Evolutionary conservation across 1,284 basidiomycete genomes (phyloP).

Genomic region (Mycena sp.): DNA sequence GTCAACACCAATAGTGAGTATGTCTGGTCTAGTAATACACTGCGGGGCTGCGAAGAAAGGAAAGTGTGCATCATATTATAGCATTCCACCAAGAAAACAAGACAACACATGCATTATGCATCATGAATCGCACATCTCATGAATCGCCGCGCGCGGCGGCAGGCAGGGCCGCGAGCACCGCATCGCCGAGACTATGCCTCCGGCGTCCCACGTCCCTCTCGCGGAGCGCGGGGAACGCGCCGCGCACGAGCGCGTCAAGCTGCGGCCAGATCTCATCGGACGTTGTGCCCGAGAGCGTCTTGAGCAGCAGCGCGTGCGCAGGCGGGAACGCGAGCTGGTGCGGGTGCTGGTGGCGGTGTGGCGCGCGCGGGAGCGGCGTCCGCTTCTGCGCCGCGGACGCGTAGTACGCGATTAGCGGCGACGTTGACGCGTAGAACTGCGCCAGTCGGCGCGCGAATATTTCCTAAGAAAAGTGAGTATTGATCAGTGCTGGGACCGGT

Average conservation of each 20-base stretch:
- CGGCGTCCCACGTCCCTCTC: conserved; percentile 58
- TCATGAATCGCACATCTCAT: too few species aligned
- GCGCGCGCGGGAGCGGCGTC: conserved; percentile 30
- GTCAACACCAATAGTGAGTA: conserved; percentile 2
- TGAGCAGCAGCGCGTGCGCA: conserved; percentile 63
- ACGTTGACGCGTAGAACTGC: conserved; percentile 89
- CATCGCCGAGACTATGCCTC: conserved; percentile 63
- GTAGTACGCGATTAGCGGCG: conserved; percentile 88
- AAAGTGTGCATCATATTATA: too few species aligned
- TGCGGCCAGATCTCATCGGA: conserved; percentile 95
- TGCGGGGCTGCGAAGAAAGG: too few species aligned
- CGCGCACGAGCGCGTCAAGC: conserved; percentile 68
- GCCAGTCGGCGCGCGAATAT: conserved; percentile 84
- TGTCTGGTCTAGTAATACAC: neutral
- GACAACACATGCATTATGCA: too few species aligned
- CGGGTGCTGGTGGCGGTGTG: conserved; percentile 53
- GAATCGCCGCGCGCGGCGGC: neutral
- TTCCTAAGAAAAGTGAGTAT: conserved; percentile 59
- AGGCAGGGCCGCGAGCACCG: conserved; percentile 37
- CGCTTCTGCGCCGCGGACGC: conserved; percentile 46
- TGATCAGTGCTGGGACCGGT: conserved; percentile 4
- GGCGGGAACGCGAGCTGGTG: conserved; percentile 58
- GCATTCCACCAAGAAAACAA: too few species aligned
- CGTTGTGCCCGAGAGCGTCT: conserved; percentile 82
- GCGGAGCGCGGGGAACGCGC: conserved; percentile 65